Percentiles rank a stretch among this genome's conserved stretches.
Evolutionary conservation across 768 basidiomycete genomes (phyloP).

Genomic region (Leucosporidium yakuticum): DNA sequence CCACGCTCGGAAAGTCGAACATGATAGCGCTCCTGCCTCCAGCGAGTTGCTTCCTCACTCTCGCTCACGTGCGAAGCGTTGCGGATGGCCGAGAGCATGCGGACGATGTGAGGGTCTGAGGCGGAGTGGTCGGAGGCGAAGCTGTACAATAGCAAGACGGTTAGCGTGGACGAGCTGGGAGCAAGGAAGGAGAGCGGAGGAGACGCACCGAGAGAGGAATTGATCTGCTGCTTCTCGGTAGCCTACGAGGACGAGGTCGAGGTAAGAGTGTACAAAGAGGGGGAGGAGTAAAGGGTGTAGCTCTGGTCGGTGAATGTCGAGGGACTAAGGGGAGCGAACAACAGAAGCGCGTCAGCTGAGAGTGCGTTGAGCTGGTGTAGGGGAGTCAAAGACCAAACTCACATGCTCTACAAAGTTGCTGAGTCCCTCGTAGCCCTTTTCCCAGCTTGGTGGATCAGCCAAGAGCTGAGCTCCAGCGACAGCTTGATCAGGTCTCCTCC

Average conservation of each 20-base stretch:
- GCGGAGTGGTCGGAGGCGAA: constrained; percentile 49
- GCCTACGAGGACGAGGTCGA: constrained; percentile 85
- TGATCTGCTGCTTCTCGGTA: constrained; percentile 72
- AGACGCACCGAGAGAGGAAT: constrained; percentile 11
- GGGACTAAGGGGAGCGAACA: constrained; percentile 16
- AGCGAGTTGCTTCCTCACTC: constrained; percentile 74
- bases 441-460: constrained; percentile 32
- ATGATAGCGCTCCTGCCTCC: constrained; percentile 82
- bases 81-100: constrained; percentile 71
- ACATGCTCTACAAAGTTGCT: constrained; percentile 31
- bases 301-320: constrained; percentile 62
- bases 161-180: neutral
- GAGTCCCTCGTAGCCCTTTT: constrained; percentile 33
- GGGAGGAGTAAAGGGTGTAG: constrained; percentile 89
- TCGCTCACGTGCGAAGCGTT: constrained; percentile 76
- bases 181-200: neutral
- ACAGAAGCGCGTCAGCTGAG: neutral
- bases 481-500: constrained; percentile 25
- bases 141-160: neutral
- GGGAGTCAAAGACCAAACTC: constrained; percentile 3
- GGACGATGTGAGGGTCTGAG: constrained; percentile 61
- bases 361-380: neutral
- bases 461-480: constrained; percentile 30
- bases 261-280: constrained; percentile 93
- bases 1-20: constrained; percentile 85